Evolutionary conservation across 2,329 filamentous ascomycete genomes (phyloP).

Genomic region (Periconia digitata): DNA sequence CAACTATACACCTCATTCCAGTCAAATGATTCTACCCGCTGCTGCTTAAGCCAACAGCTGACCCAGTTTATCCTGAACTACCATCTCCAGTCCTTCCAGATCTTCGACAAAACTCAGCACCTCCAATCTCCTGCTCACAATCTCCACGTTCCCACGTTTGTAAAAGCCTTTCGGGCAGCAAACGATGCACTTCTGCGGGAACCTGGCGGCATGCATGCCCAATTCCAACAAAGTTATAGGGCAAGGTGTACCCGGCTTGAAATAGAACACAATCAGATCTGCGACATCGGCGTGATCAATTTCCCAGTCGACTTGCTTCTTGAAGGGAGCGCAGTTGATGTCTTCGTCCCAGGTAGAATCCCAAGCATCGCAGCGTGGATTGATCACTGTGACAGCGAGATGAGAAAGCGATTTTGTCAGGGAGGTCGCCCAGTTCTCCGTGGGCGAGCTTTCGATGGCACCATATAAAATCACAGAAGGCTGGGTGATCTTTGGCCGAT

Average conservation of each 20-base stretch:
- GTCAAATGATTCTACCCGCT: too few species aligned
- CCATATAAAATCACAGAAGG: slow-evolving; percentile 61
- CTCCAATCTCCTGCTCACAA: slow-evolving; percentile 52
- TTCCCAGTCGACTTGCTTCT: slow-evolving; percentile 64
- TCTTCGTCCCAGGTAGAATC: slow-evolving; percentile 60
- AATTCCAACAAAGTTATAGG: slow-evolving; percentile 63
- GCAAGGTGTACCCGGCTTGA: slow-evolving; percentile 54
- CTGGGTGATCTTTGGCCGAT: slow-evolving; percentile 13
- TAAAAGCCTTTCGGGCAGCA: slow-evolving; percentile 56
- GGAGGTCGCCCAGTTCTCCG: slow-evolving; percentile 54
- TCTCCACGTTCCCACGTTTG: slow-evolving; percentile 64
- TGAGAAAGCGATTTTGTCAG: slow-evolving; percentile 44
- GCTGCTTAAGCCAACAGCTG: background rate
- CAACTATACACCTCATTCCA: too few species aligned
- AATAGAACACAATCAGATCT: slow-evolving; percentile 60
- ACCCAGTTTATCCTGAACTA: background rate
- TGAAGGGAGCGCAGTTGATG: slow-evolving; percentile 51
- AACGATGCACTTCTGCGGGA: slow-evolving; percentile 51
- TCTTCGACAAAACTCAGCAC: slow-evolving; percentile 50
- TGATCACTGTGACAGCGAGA: slow-evolving; percentile 57
- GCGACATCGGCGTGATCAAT: slow-evolving; percentile 58
- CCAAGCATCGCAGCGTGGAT: slow-evolving; percentile 62
- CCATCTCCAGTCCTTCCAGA: slow-evolving; percentile 43
- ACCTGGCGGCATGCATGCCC: slow-evolving; percentile 52
- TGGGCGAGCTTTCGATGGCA: slow-evolving; percentile 46